These are phyloP conservation scores for Chlorella sp. DNA, from an alignment of 139 green algal species.

Conservation along the genomic window DNA sequence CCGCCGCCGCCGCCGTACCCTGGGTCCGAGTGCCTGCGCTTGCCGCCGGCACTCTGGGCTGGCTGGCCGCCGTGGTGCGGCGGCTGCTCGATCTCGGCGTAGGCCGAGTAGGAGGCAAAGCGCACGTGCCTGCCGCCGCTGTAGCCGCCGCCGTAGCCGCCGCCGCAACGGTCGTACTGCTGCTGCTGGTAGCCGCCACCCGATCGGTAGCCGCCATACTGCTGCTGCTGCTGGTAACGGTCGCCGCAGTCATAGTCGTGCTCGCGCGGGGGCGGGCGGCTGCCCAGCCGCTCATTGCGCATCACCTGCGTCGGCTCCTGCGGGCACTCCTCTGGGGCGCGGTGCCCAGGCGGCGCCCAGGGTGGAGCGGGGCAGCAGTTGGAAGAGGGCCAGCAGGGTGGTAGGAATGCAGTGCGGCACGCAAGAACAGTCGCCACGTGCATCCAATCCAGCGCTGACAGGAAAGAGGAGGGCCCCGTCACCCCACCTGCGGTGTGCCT, in stretches of 20 bases:
- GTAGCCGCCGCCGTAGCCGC: background rate
- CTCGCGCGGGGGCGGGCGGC: background rate
- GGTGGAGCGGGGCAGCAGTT: background rate
- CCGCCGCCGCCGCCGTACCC: background rate
- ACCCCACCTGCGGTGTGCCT: slow-evolving; percentile 51
- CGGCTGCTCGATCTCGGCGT: background rate
- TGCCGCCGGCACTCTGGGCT: background rate
- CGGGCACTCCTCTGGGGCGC: slow-evolving; percentile 8
- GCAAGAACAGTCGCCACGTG: background rate
- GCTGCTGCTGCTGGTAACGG: background rate
- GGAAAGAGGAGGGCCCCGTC: background rate
- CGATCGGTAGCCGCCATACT: background rate
- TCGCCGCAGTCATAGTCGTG: background rate
- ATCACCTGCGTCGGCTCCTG: slow-evolving; percentile 24
- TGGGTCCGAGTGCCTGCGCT: background rate
- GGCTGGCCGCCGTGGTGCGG: no score
- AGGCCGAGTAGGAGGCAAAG: background rate
- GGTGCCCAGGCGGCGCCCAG: background rate
- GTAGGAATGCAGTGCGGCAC: no score
- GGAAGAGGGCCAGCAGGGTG: background rate
- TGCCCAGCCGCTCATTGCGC: slow-evolving; percentile 10
- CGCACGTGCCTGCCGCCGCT: no score
- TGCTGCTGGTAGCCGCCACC: background rate
- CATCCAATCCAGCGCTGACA: background rate
- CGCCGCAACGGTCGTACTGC: background rate